Percentiles rank a stretch among this genome's conserved stretches.
Evolutionary conservation across 2,329 filamentous ascomycete genomes (phyloP).

Genomic region (Myriosclerotinia duriaeana): DNA sequence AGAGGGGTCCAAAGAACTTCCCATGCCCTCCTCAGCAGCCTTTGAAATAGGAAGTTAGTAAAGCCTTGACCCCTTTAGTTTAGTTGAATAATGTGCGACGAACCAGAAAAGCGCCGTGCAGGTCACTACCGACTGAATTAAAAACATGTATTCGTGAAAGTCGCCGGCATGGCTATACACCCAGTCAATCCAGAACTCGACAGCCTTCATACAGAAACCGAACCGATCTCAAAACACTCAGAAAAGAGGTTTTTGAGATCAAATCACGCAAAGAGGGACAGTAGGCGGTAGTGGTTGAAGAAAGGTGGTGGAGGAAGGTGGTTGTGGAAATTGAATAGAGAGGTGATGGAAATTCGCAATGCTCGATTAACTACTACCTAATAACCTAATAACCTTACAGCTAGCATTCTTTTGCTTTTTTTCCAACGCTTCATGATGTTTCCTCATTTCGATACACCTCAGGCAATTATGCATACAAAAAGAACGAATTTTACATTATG

Average conservation of each 20-base stretch:
- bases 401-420: constrained; percentile 16
- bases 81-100: constrained; percentile 10
- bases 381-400: no score
- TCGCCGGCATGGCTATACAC: constrained; percentile 40
- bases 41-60: constrained; percentile 42
- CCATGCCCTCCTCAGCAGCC: constrained; percentile 82
- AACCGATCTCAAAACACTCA: constrained; percentile 23
- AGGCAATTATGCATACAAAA: constrained; percentile 20
- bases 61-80: background rate
- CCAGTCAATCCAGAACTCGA: constrained; percentile 40
- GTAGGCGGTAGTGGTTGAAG: background rate
- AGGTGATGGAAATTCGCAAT: constrained; percentile 14
- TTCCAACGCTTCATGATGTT: constrained; percentile 13
- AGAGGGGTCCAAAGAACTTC: constrained; percentile 89
- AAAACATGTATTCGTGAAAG: constrained; percentile 36
- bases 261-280: background rate
- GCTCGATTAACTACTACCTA: no score
- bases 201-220: constrained; percentile 40
- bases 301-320: background rate
- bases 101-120: constrained; percentile 40
- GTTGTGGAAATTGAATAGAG: background rate
- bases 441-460: background rate
- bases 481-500: background rate
- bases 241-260: constrained; percentile 23
- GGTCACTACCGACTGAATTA: constrained; percentile 40